Evolutionary conservation across 2,329 filamentous ascomycete species (phyloP), one percentile per base, ranked within the genome.

Genomic region (Fusarium miscanthi): DNA sequence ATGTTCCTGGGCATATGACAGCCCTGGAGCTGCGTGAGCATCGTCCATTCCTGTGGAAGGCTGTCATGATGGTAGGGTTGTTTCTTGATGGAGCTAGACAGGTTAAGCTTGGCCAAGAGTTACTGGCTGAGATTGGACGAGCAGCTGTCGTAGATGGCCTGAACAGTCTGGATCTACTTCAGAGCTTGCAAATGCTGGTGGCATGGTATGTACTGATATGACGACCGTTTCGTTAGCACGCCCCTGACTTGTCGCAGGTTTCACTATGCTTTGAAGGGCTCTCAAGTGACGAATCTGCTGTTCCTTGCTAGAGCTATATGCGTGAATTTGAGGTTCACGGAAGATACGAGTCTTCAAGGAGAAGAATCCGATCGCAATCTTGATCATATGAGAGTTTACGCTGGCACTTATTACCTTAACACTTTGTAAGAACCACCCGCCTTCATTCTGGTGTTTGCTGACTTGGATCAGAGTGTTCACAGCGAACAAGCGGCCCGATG

Each of bases 361-460:
- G 67, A 70, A 9, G 70, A 60, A 46, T 63, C 54, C 43, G 53
- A 69, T 73, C 76, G 51, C 80, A 78, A 78, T 27, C 70, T 87
- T 14, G 84, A 87, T 61, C 77, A 82, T 49, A 82, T 87, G 78
- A 80, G 86, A 48, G 84, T 85, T 0, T 87, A 85, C 74, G 81
- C 82, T 2, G 86, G 85, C 5, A 85, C 84, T 8, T 88, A 86
- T 64, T 88, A 87, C 60, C 72, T 87, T 8, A 85, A 86, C 35
- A 85, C 85, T 11, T 73, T 85, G 85, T 87, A 66, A 74, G 84
- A 79, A 5, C 3, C 35, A 13, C 35, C n/a, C 17, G 30, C 21
- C 11, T 8, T 17, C 9, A 13, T 13, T 30, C 31, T 4, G 35
- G 13, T 17, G 23, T 27, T 30, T 33, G 25, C 61, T 71, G 49